phyloP scores from a whole-genome alignment of 2,329 filamentous ascomycete genomes.

The Trichoderma polysporum region DNA sequence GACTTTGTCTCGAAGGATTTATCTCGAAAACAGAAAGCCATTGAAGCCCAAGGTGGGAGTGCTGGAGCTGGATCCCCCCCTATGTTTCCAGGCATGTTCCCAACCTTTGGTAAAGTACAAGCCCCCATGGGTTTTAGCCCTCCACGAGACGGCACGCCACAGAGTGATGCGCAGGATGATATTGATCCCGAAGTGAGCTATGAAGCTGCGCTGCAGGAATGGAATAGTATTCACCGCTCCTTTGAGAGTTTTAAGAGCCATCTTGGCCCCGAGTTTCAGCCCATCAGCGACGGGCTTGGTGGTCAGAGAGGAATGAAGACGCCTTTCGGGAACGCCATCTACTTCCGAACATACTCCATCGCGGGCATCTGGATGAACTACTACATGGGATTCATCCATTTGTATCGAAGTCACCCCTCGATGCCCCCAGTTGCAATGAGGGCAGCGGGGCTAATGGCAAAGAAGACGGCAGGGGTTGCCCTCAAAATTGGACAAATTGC shows the following conservation, averaged over 20 bases:
- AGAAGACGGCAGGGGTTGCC: conserved; percentile 68
- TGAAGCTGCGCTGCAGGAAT: conserved; percentile 71
- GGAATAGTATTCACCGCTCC: conserved; percentile 70
- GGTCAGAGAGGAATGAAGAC: conserved; percentile 54
- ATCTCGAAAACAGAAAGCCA: conserved; percentile 70
- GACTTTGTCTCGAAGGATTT: conserved; percentile 78
- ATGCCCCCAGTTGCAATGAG: conserved; percentile 92
- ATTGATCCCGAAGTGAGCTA: conserved; percentile 62
- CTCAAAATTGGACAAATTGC: conserved; percentile 77
- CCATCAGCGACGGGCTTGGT: conserved; percentile 66
- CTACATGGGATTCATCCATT: conserved; percentile 78
- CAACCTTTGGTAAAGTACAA: conserved; percentile 49
- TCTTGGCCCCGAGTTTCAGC: conserved; percentile 74
- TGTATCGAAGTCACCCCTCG: conserved; percentile 78
- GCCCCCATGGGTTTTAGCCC: conserved; percentile 57
- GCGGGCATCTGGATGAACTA: conserved; percentile 85
- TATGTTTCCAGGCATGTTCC: conserved; percentile 58
- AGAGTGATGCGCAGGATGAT: conserved; percentile 46
- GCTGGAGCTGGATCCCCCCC: conserved; percentile 37
- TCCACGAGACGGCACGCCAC: conserved; percentile 11
- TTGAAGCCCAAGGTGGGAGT: conserved; percentile 32
- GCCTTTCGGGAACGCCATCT: conserved; percentile 78
- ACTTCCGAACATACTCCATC: conserved; percentile 85
- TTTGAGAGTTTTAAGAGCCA: conserved; percentile 66
- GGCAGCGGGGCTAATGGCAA: conserved; percentile 75